Conservation (phyloP, 2,329 filamentous ascomycete species). For the Trichoderma cornu-damae region DNA sequence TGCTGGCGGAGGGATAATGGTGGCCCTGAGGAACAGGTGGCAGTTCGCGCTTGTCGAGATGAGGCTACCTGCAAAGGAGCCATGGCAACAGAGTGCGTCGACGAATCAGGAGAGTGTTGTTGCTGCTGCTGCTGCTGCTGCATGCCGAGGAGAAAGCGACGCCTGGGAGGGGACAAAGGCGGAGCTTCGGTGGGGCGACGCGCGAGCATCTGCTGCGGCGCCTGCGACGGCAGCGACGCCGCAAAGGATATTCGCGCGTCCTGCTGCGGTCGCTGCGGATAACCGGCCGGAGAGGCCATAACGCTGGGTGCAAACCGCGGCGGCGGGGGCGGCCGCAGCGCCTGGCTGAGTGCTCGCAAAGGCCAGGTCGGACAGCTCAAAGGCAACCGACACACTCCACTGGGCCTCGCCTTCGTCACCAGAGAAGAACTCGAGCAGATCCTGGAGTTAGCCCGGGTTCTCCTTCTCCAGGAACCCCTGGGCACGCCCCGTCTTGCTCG, state of each 20-base stretch:
- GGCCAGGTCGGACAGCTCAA: conserved; percentile 49
- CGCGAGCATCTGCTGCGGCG: conserved; percentile 19
- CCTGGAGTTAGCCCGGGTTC: conserved; percentile 57
- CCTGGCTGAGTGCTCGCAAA: conserved; percentile 28
- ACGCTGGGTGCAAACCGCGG: conserved; percentile 19
- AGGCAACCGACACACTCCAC: conserved; percentile 53
- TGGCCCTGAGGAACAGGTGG: conserved; percentile 33
- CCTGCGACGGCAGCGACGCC: conserved; percentile 31
- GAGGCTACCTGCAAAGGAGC: conserved; percentile 27
- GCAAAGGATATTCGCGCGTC: conserved; percentile 31
- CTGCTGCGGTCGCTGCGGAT: conserved; percentile 8
- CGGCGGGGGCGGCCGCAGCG: conserved; percentile 20
- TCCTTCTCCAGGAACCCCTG: conserved; percentile 58
- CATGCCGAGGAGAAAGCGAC: conserved; percentile 28
- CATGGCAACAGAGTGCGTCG: conserved; percentile 31
- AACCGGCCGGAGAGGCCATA: conserved; percentile 6
- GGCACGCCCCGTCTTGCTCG: conserved; percentile 50
- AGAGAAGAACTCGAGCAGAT: conserved; percentile 61
- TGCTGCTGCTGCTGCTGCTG: conserved; percentile 26
- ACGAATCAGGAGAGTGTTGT: conserved; percentile 31
- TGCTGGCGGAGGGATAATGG: too few relatives aligned
- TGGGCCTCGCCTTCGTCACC: conserved; percentile 52
- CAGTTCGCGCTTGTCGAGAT: conserved; percentile 35
- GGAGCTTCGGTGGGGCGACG: conserved; percentile 29
- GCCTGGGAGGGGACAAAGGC: conserved; percentile 23